Percentiles rank a stretch among this genome's conserved stretches.
Evolutionary conservation across 306 rosid species (phyloP).

Genomic region (Cyclanthera cordifolia): DNA sequence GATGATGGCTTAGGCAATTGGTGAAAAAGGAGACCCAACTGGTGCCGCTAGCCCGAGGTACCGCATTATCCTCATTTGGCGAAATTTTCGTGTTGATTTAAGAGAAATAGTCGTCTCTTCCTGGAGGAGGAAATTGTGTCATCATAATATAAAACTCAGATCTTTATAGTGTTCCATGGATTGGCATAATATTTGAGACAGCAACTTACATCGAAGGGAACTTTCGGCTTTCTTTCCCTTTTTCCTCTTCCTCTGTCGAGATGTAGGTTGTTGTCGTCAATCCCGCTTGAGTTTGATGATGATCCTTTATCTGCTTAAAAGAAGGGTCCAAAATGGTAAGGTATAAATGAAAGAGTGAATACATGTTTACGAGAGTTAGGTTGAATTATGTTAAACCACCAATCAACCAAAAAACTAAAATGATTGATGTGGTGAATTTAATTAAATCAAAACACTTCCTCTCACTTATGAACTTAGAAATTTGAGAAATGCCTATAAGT

Average conservation of each 20-base stretch:
- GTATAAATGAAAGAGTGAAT: background rate
- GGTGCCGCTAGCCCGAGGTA: slow-evolving; percentile 63
- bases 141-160: background rate
- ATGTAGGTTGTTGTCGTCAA: slow-evolving; percentile 22
- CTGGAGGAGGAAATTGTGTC: slow-evolving; percentile 3
- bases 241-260: slow-evolving; percentile 48
- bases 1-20: slow-evolving; percentile 4
- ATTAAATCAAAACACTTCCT: too few species aligned
- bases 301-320: slow-evolving; percentile 43
- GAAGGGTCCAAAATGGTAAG: slow-evolving; percentile 3
- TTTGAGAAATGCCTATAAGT: too few species aligned
- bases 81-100: slow-evolving; percentile 34
- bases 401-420: too few species aligned
- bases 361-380: background rate
- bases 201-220: slow-evolving; percentile 62
- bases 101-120: slow-evolving; percentile 40
- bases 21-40: slow-evolving; percentile 49
- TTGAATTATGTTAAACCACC: too few species aligned
- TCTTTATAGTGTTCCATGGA: background rate
- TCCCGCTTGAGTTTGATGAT: slow-evolving; percentile 43
- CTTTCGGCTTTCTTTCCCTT: slow-evolving; percentile 54
- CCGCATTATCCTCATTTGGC: slow-evolving; percentile 66
- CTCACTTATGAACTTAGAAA: too few species aligned
- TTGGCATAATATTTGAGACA: background rate
- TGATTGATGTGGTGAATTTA: too few species aligned